Base-by-base conservation (phyloP, 805 yeast genomes). In the Saccharomyces eubayanus region DNA sequence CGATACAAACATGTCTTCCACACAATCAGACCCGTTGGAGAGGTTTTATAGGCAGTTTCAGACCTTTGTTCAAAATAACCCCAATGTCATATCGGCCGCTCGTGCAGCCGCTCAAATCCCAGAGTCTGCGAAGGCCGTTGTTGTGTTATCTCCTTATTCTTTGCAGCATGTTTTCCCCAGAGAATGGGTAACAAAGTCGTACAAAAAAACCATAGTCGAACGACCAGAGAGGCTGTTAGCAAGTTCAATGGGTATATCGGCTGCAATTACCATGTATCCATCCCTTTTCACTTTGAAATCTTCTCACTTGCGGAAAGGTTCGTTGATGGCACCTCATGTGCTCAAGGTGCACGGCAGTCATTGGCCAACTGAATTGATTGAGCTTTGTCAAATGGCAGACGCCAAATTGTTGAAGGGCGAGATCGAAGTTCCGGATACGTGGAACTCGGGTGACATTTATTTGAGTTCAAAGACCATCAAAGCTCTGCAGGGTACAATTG, bases 361-460 rank as follows among this genome's bases (percentile, higher is more conserved):
- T 45, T 88, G 94, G 92, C 87, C 89, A 2, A 70, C 75, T 28
- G 74, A 77, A 54, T 68, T 88, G 21, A 71, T 77, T 53, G 77
- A 79, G 51, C 66, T 87, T 20, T 86, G 94, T 65, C 64, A 73
- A 20, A 80, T 77, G 28, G 80, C 88, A n/a, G 78, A 77, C 48
- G 74, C 64, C 0, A 83, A 83, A 63, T 71, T 87, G 46, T 68
- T 68, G 9, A 68, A 73, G 0, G 79, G 80, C 20, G 73, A 81
- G 61, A 61, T 87, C 2, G 96, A 88, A 67, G 89, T 87, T 1
- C 95, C 95, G 0, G 84, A 79, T 5, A 79, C 78, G 41, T 88
- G 96, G 96, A 86, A 87, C 55, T 77, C 86, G 2, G 94, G 94
- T 12, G 96, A 88, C 63, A 86, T 89, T 31, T 88, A 88, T 64